Conservation (phyloP, 148 eudicot genomes). For the Camellia lanceoleosa region DNA sequence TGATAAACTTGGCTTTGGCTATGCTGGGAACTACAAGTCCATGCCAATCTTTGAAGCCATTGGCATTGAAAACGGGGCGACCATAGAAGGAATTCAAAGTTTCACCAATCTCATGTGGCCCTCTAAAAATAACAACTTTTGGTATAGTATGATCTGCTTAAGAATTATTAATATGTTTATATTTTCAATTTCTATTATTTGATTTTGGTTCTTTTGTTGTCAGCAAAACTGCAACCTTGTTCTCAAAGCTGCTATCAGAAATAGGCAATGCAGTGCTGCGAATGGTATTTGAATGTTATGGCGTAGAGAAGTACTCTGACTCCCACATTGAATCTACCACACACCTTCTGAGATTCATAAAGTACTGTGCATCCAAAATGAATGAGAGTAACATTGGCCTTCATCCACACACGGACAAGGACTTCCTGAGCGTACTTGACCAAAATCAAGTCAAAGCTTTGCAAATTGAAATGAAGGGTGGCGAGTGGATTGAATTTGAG, state of each 20-base stretch:
- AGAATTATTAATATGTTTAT: no score
- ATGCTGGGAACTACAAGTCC: neutral
- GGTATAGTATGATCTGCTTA: neutral
- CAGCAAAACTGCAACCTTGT: slow-evolving; percentile 35
- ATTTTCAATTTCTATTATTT: neutral
- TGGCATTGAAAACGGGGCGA: slow-evolving; percentile 3
- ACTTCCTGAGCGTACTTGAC: slow-evolving; percentile 42
- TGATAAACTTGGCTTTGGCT: slow-evolving; percentile 7
- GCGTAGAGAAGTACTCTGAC: slow-evolving; percentile 35
- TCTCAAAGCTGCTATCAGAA: slow-evolving; percentile 36
- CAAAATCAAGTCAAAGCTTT: slow-evolving; percentile 47
- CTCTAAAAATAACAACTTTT: slow-evolving; percentile 2
- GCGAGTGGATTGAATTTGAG: slow-evolving; percentile 42
- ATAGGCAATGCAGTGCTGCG: slow-evolving; percentile 33
- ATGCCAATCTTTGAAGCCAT: neutral
- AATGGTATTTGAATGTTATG: slow-evolving; percentile 56
- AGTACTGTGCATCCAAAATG: slow-evolving; percentile 29
- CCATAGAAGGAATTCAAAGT: neutral
- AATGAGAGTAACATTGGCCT: slow-evolving; percentile 32
- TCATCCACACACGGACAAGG: slow-evolving; percentile 48
- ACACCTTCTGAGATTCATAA: slow-evolving; percentile 41
- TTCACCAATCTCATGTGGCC: slow-evolving; percentile 20
- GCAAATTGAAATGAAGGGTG: slow-evolving; percentile 50
- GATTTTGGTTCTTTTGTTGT: neutral
- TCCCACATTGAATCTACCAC: slow-evolving; percentile 32